Evolutionary conservation across 2,329 filamentous ascomycete species (phyloP), one percentile per base, ranked within the genome.

Genomic region (Calonectria hawksworthii): DNA sequence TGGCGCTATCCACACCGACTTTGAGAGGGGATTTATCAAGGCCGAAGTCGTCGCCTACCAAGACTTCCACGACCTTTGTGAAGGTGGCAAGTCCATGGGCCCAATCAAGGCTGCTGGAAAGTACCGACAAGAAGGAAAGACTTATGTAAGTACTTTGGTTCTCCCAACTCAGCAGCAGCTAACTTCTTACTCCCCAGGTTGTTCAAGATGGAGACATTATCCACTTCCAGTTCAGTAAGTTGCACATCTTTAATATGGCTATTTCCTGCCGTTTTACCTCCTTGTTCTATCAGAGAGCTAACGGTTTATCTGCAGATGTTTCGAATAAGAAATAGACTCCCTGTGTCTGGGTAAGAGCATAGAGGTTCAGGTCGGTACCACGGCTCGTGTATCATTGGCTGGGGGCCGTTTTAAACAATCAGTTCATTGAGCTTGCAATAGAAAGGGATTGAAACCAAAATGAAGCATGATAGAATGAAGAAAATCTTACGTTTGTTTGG

Each of bases 41-140:
- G 86, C 86, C 9, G 86, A 88, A 70, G 86, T 88, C 6, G 86
- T 88, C 2, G 82, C 86, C 2, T 88, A 86, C 76, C 85, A 87
- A 76, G 86, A 88, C 74, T 88, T 87, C 79, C 81, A 86, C 52
- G 85, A 86, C 73, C 82, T 87, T 0, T 87, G 86, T 16, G 85
- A 85, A 44, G 86, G 86, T 4, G 81, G 79, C 56, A 87, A 87
- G 78, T 86, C 85, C 7, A 87, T 87, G 85, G 86, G 76, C 18
- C 86, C 86, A 0, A 86, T 87, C 73, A 87, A 87, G 75, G 86
- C 86, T 23, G 86, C 86, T 54, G 86, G 86, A 2, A 87, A 87
- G 75, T 87, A 87, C 74, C 79, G 86, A 28, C 86, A 87, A 77
- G 86, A 87, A 76, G 86, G 86, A 77, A 87, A 87, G 75, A 84